phyloP scores from a whole-genome alignment of 1,139 yeast genomes.

The Diutina neorugosa region DNA sequence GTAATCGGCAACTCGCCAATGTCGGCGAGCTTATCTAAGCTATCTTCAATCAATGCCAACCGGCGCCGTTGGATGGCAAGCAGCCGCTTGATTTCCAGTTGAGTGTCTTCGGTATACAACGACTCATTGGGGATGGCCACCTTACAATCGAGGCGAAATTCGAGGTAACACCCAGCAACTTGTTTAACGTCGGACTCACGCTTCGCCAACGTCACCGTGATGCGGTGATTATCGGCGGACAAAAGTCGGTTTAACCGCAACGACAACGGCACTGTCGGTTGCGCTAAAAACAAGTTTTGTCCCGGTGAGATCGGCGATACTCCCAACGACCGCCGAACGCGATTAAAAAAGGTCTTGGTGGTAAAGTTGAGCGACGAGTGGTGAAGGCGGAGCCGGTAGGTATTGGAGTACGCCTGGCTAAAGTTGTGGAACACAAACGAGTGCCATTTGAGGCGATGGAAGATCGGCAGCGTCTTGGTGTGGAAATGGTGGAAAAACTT shows the following conservation, averaged over 20 bases:
- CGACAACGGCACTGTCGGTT: slow-evolving; percentile 6
- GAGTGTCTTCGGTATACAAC: slow-evolving; percentile 34
- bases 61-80: slow-evolving; percentile 24
- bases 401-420: not conserved
- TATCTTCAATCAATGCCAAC: slow-evolving; percentile 12
- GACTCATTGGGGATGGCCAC: slow-evolving; percentile 37
- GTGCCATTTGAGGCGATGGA: not conserved
- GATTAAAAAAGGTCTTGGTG: not conserved
- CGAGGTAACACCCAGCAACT: slow-evolving; percentile 44
- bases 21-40: slow-evolving; percentile 18
- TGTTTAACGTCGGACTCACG: slow-evolving; percentile 30
- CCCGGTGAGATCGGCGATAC: not conserved
- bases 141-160: slow-evolving; percentile 32
- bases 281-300: not conserved
- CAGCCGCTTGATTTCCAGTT: slow-evolving; percentile 26
- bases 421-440: slow-evolving; percentile 2
- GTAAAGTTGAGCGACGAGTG: not conserved
- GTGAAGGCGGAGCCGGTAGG: not conserved
- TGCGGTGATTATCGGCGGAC: slow-evolving; percentile 23
- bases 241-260: slow-evolving; percentile 15
- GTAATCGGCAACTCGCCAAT: slow-evolving; percentile 38
- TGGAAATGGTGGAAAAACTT: not conserved
- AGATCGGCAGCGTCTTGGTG: not conserved
- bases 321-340: not conserved
- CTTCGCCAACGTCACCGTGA: slow-evolving; percentile 25